phyloP scores from a whole-genome alignment of 177 flowering plant genomes.

The Telopea speciosissima region DNA sequence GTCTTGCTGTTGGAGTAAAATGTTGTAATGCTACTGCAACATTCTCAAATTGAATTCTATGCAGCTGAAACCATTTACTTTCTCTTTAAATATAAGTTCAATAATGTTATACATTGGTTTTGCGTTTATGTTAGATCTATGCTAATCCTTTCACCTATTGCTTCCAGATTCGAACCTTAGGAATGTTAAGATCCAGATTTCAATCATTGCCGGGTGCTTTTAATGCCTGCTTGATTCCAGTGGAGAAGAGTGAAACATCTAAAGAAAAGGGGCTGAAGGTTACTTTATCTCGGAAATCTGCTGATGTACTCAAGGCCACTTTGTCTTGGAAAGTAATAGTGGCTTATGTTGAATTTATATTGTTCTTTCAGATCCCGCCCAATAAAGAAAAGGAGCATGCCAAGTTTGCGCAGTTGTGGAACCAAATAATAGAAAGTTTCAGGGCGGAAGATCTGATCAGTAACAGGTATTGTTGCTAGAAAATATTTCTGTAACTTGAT shows the following conservation, averaged over 20 bases:
- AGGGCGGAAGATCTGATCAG: slow-evolving; percentile 94
- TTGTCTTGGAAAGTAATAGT: background rate
- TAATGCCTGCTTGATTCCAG: slow-evolving; percentile 75
- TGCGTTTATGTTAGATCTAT: background rate
- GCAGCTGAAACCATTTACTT: too few relatives aligned
- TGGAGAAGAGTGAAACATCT: slow-evolving; percentile 40
- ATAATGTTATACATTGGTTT: background rate
- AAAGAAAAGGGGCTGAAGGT: slow-evolving; percentile 81
- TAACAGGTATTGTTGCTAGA: slow-evolving; percentile 41
- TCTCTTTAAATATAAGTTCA: too few relatives aligned
- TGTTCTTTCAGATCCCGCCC: slow-evolving; percentile 42
- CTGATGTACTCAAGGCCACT: slow-evolving; percentile 29
- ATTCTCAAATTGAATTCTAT: too few relatives aligned
- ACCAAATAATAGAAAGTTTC: slow-evolving; percentile 78
- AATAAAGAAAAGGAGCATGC: slow-evolving; percentile 63
- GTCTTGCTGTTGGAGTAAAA: too few relatives aligned
- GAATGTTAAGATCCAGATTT: slow-evolving; percentile 92
- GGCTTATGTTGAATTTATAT: slow-evolving; percentile 6
- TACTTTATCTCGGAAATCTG: slow-evolving; percentile 55
- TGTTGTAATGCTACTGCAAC: too few relatives aligned
- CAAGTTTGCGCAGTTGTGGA: slow-evolving; percentile 95
- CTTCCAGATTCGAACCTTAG: slow-evolving; percentile 77
- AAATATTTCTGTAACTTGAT: background rate
- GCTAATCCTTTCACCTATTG: background rate
- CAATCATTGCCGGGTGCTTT: slow-evolving; percentile 88